A percentile compares a stretch with the other conserved stretches of the same genome.
phyloP scores from a whole-genome alignment of 2,329 filamentous ascomycete species.

The Niveomyces coronatus region DNA sequence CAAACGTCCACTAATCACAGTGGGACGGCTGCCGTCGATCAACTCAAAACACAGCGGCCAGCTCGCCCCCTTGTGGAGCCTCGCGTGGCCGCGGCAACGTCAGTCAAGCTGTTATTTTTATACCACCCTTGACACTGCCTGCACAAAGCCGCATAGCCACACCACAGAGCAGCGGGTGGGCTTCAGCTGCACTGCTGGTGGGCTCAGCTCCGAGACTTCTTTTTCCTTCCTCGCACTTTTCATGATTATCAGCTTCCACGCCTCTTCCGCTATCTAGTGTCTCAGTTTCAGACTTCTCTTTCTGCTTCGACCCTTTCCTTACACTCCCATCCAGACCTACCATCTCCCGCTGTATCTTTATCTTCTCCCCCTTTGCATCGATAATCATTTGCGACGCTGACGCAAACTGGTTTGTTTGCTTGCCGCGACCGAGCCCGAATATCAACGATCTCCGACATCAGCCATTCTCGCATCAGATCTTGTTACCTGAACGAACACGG shows the following conservation, averaged over 20 bases:
- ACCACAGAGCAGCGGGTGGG: too few relatives aligned
- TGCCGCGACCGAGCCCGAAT: too few relatives aligned
- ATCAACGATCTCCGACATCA: too few relatives aligned
- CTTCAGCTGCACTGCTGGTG: neutral
- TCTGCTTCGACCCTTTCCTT: neutral
- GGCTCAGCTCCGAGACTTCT: too few relatives aligned
- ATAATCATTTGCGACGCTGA: neutral
- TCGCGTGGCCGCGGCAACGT: slow-evolving; percentile 8
- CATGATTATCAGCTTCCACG: too few relatives aligned
- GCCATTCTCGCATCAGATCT: too few relatives aligned
- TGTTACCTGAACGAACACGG: too few relatives aligned
- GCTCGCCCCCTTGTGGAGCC: slow-evolving; percentile 1
- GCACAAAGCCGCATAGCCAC: too few relatives aligned
- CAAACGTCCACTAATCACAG: too few relatives aligned
- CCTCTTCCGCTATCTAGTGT: slow-evolving; percentile 1
- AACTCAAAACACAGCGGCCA: neutral
- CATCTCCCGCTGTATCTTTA: neutral
- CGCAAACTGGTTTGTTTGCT: too few relatives aligned
- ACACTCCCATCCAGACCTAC: neutral
- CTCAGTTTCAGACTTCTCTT: neutral
- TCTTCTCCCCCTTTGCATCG: neutral
- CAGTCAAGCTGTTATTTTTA: slow-evolving; percentile 2
- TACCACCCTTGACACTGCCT: too few relatives aligned
- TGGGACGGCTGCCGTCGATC: neutral
- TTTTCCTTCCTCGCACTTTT: too few relatives aligned